Evolutionary conservation across 805 yeast species (phyloP), one percentile per base, ranked within the genome.

Genomic region (Ogataea wickerhamii): DNA sequence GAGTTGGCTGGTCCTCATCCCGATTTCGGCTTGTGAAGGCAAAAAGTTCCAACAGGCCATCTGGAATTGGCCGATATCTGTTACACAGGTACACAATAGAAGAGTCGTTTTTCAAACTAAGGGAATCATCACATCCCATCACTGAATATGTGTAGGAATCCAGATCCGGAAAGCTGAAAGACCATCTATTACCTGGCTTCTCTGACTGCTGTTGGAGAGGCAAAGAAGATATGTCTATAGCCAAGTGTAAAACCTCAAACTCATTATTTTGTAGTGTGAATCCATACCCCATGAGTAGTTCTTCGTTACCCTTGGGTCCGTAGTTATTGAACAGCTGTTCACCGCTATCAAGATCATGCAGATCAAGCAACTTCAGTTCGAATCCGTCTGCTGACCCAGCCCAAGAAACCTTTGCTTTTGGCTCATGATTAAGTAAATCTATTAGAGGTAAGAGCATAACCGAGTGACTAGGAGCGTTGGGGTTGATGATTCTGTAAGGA

Each of bases 301-400:
- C 95, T 46, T 85, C 94, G 53, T 87, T 88, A 0, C 93, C 83
- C 58, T 87, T 88, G 37, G 84, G 78, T 2, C 96, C 97, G 59
- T 89, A 88, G 59, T 86, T 85, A 56, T 88, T 88, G 61, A 62
- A 85, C 1, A 89, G 44, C 54, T 87, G 82, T 2, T 42, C 35
- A 11, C 44, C 38, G 18, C 33, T 19, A 20, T 27, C 18, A 12
- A 6, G 4, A 8, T 6, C 25, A 16, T 12, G 11, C 3, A 14
- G 16, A 5, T 36, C 31, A 19, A 45, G 42, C 7, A 45, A 18
- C n/a, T 34, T 34, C 31, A 45, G 36, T 32, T 45, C 41, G 29
- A 49, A 47, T 1, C 38, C 41, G 4, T 48, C 40, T 4, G 32
- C 37, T 4, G 61, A 48, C 17, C 51, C 54, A 8, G 47, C 52